phyloP scores from a whole-genome alignment of 805 yeast species.

The Peterozyma toletana region DNA sequence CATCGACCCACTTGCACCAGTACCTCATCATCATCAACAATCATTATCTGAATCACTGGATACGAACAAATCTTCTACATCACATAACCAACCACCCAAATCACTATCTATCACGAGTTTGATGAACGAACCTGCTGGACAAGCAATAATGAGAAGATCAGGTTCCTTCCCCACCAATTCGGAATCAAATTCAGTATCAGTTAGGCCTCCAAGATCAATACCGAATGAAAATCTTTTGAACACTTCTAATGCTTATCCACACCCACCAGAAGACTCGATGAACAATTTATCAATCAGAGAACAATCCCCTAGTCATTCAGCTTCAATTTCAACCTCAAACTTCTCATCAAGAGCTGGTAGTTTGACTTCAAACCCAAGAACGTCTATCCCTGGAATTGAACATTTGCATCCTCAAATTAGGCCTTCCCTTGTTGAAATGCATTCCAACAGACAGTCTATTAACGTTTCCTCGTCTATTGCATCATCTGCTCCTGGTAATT shows the following conservation, averaged over 20 bases:
- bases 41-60: conserved; percentile 6
- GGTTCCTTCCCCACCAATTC: conserved; percentile 12
- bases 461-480: conserved; percentile 6
- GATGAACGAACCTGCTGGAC: conserved; percentile 3
- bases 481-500: conserved; percentile 8
- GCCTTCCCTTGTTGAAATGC: conserved; percentile 29
- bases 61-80: conserved; percentile 1
- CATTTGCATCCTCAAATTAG: conserved; percentile 23
- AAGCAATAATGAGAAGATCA: background rate
- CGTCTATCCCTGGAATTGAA: conserved; percentile 14
- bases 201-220: conserved; percentile 13
- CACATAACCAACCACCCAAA: conserved; percentile 1
- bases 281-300: background rate
- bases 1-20: conserved; percentile 42
- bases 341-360: background rate
- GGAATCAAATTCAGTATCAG: conserved; percentile 6
- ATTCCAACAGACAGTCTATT: conserved; percentile 11
- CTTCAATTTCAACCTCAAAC: background rate
- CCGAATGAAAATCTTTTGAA: conserved; percentile 12
- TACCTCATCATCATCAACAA: conserved; percentile 15
- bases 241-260: background rate
- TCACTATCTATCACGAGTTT: background rate
- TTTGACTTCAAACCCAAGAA: conserved; percentile 4
- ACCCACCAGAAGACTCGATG: background rate
- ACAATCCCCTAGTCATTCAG: background rate